Base-by-base conservation (phyloP, 345 rosid genomes). In the Lepidium aucheri region DNA sequence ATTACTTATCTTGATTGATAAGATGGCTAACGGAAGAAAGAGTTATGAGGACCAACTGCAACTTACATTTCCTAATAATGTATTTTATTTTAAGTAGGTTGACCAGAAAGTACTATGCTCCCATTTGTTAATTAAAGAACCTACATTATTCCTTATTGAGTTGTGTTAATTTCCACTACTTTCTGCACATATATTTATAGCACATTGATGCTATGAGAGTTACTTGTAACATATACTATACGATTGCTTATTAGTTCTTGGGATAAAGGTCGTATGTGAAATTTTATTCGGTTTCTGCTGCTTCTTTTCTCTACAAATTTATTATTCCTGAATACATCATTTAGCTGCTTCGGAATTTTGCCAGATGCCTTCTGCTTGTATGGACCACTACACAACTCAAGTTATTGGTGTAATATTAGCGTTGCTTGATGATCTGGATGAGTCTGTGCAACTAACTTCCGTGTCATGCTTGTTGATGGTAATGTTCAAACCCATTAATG, bases 401-500 rank as follows among this genome's bases (percentile, higher is more conserved):
- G 87, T 90, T 73, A 76, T 90, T 49, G 83, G 94, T 72, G 91
- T 93, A 56, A 90, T 90, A 74, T 78, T 90, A 73, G 94, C 94
- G 12, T 77, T 90, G 77, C 94, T 93, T 40, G 98, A 93, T 76
- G 98, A 93, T 77, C 69, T 78, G 42, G 92, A 88, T 50, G 97
- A 86, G 72, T 82, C 96, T 7, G 97, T 93, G 74, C 97, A 93
- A 69, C 73, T 90, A 61, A 88, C 97, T 73, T 87, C 97, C 28
- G 97, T 93, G 47, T 86, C 97, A 74, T 90, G 98, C 77, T 80
- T 86, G 77, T 57, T 85, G 71, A 81, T 63, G 96, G 97, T 89
- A 76, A 71, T 69, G 42, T 26, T 55, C 78, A 51, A 35, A 65
- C 17, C 63, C 28, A 53, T 24, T 39, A 49, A 73, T 8, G 26